phyloP scores from a whole-genome alignment of 108 stramenopile species.

The Cyclotella choctawhatcheeana region DNA sequence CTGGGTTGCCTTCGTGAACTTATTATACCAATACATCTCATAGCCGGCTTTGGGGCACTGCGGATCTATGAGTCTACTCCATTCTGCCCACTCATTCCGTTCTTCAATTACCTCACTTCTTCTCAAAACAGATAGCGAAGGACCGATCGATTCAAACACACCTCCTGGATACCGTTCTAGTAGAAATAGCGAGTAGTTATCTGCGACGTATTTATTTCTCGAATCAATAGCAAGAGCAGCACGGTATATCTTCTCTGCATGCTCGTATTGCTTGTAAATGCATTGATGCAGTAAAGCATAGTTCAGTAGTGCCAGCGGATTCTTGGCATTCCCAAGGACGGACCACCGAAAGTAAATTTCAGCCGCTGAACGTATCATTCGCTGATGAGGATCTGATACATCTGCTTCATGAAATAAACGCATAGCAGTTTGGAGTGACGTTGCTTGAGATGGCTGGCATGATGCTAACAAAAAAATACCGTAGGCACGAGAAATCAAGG shows the following conservation, averaged over 20 bases:
- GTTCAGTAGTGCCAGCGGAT: conserved; percentile 54
- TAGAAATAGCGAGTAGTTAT: conserved; percentile 54
- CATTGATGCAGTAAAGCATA: conserved; percentile 67
- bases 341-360: conserved; percentile 64
- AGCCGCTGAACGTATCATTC: conserved; percentile 47
- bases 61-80: conserved; percentile 46
- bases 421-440: conserved; percentile 47
- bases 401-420: conserved; percentile 54
- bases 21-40: conserved; percentile 52
- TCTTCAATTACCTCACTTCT: conserved; percentile 41
- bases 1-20: conserved; percentile 34
- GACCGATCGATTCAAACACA: conserved; percentile 34
- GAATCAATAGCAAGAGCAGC: conserved; percentile 53
- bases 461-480: conserved; percentile 58
- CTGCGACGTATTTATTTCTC: conserved; percentile 46
- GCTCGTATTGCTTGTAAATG: conserved; percentile 50
- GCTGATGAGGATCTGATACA: conserved; percentile 43
- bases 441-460: conserved; percentile 37
- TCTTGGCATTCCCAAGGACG: conserved; percentile 54
- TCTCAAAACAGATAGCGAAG: conserved; percentile 43
- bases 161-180: conserved; percentile 60
- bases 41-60: conserved; percentile 37
- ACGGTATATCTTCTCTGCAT: conserved; percentile 62
- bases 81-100: conserved; percentile 53
- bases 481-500: conserved; percentile 57